These are phyloP conservation scores for Neonectria neomacrospora DNA, from an alignment of 2,329 filamentous ascomycete species.

Conservation along the genomic window DNA sequence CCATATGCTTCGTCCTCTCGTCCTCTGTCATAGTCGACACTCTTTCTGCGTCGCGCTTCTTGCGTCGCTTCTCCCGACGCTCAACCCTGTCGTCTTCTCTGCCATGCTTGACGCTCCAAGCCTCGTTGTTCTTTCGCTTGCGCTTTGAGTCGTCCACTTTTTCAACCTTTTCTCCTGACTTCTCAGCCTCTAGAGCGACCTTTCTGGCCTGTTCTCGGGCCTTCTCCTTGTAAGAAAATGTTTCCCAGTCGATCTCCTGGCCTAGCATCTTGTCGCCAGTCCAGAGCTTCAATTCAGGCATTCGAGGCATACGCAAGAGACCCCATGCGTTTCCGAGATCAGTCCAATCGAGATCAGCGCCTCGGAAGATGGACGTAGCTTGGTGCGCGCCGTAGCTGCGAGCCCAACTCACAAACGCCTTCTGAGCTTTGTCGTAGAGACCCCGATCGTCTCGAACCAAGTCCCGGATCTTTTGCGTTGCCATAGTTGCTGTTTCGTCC, in stretches of 20 bases:
- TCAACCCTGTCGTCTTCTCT: slow-evolving; percentile 70
- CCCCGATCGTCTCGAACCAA: slow-evolving; percentile 63
- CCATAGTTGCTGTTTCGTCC: slow-evolving; percentile 67
- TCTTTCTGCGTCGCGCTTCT: slow-evolving; percentile 71
- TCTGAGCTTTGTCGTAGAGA: slow-evolving; percentile 87
- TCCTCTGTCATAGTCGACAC: slow-evolving; percentile 75
- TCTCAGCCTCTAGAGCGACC: slow-evolving; percentile 64
- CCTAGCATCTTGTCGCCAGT: slow-evolving; percentile 73
- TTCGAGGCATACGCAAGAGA: slow-evolving; percentile 85
- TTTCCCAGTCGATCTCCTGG: slow-evolving; percentile 73
- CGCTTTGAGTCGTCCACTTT: slow-evolving; percentile 58
- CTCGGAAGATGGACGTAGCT: slow-evolving; percentile 89
- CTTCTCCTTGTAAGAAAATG: slow-evolving; percentile 78
- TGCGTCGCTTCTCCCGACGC: slow-evolving; percentile 72
- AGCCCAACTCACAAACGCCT: slow-evolving; percentile 93
- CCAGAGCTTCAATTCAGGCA: slow-evolving; percentile 88
- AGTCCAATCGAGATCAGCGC: slow-evolving; percentile 84
- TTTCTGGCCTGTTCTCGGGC: slow-evolving; percentile 73
- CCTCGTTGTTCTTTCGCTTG: slow-evolving; percentile 71
- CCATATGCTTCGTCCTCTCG: slow-evolving; percentile 70
- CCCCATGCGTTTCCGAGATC: slow-evolving; percentile 87
- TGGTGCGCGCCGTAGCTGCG: slow-evolving; percentile 92
- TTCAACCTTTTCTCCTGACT: slow-evolving; percentile 51
- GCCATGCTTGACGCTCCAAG: slow-evolving; percentile 79
- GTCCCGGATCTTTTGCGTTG: slow-evolving; percentile 70